Evolutionary conservation across 129 eudicot genomes (phyloP), one percentile per base, ranked within the genome.

Genomic region (Arctium minus): DNA sequence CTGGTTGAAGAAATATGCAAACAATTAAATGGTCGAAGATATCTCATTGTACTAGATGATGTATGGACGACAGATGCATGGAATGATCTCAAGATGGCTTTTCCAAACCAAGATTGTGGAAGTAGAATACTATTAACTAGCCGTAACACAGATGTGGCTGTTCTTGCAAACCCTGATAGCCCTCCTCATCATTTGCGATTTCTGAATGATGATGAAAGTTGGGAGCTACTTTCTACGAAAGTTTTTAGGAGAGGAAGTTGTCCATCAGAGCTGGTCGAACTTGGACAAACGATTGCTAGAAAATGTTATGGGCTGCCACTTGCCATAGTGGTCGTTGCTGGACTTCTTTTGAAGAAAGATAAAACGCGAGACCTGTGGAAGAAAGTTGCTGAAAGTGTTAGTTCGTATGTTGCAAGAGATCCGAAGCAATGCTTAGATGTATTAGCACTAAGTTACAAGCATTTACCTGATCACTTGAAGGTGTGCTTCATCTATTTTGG

Each of bases 41-140:
- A 89, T 83, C 90, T 91, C 18, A 85, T 81, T 79, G 93, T 89
- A 10, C 39, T 90, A 69, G 97, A 92, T 70, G 93, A 92, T 17
- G 85, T 92, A 69, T 85, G 93, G 90, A 86, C 84, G 0, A 48
- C 53, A 1, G 85, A 87, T 4, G 85, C 87, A 6, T 90, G 94
- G 94, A 31, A 89, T 60, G 86, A 85, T 73, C 84, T 90, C 3
- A 74, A 56, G 40, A 56, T 9, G 68, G 90, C 86, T 40, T 84
- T 90, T 33, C 95, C 93, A 0, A 79, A 83, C 31, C 74, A 39
- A 11, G 71, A 84, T 8, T 32, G 36, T 39, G 86, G 87, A 27
- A 86, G 92, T 72, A 88, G 86, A 76, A 87, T 92, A 12, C 5
- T 89, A 12, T 29, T 92, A 86, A 92, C 93, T 0, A 90, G 82